Evolutionary conservation across 108 stramenopile species (phyloP).

Genomic region (Asterionellopsis glacialis): DNA sequence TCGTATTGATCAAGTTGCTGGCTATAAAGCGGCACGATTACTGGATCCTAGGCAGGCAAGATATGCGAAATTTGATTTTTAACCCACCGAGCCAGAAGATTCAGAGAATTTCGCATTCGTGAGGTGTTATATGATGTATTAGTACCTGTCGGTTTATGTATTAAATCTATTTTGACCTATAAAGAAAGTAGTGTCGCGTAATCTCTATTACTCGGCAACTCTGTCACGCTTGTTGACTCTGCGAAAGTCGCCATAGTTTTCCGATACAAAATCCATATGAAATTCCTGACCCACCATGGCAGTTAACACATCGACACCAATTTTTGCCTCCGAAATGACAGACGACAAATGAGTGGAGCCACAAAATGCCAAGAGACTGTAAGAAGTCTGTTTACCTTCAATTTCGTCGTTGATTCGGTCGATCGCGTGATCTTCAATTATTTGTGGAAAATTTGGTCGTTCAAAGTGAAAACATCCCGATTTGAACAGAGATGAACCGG

Average conservation of each 20-base stretch:
- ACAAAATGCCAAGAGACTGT: constrained; percentile 30
- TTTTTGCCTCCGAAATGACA: constrained; percentile 11
- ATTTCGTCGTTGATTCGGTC: constrained; percentile 11
- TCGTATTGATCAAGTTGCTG: no score
- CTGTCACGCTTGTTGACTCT: no score
- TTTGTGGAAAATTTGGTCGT: constrained; percentile 14
- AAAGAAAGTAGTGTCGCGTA: no score
- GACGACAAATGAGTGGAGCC: constrained; percentile 20
- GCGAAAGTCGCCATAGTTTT: constrained; percentile 27
- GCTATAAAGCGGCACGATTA: no score
- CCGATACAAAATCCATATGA: constrained; percentile 37
- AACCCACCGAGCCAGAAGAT: no score
- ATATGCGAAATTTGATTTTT: no score
- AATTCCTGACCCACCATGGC: constrained; percentile 30
- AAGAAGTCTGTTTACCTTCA: background rate
- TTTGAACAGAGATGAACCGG: constrained; percentile 13
- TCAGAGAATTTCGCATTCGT: no score
- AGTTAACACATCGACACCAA: constrained; percentile 26
- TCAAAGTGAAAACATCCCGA: constrained; percentile 13
- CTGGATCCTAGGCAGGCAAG: no score
- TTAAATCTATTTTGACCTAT: no score
- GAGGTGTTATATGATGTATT: no score
- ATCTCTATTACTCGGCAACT: no score
- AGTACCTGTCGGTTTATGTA: no score
- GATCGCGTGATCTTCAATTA: constrained; percentile 31